Evolutionary conservation across 202 grass and related monocot species (phyloP), one percentile per base, ranked within the genome.

Genomic region (Dendrocalamus latiflorus): DNA sequence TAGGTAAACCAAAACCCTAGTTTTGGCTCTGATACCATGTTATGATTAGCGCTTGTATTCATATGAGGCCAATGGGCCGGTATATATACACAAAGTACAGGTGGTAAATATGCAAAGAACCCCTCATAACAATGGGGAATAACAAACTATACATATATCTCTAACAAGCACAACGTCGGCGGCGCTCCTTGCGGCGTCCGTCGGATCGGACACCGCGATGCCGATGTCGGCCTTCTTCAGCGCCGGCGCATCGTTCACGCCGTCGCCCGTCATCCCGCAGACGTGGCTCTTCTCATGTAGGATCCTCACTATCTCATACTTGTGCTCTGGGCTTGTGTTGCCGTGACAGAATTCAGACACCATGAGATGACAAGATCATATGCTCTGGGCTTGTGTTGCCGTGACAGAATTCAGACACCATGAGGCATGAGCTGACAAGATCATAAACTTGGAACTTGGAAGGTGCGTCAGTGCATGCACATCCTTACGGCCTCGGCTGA

Each of bases 131-230:
- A n/a, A n/a, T n/a, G n/a, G n/a, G n/a, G n/a, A n/a, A n/a, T n/a
- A n/a, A n/a, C n/a, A n/a, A n/a, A n/a, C n/a, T n/a, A n/a, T n/a
- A n/a, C n/a, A n/a, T n/a, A n/a, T n/a, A n/a, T n/a, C n/a, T n/a
- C n/a, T n/a, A n/a, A n/a, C n/a, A n/a, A 96, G 90, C 49, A 96
- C 93, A 67, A 96, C 91, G 86, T 96, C 90, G 43, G 93, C 93
- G 68, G 93, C 93, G 72, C 77, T 86, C 82, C 88, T 83, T 25
- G 93, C 90, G 16, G 93, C 90, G 83, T 93, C 93, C 44, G 93
- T 96, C 28, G 93, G 76, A 65, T 91, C 90, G 20, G 93, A 93
- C 24, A 96, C 93, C 5, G 90, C 90, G 43, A 95, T 92, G 75
- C 93, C 88, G 75, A 95, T 85, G 78, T 95, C 90, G 5, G 90